A percentile compares a stretch with the other conserved stretches of the same genome.
These are phyloP conservation scores for Rhizoclosmatium hyalinum DNA, from an alignment of 371 early-diverging fungal genomes.

Conservation along the genomic window DNA sequence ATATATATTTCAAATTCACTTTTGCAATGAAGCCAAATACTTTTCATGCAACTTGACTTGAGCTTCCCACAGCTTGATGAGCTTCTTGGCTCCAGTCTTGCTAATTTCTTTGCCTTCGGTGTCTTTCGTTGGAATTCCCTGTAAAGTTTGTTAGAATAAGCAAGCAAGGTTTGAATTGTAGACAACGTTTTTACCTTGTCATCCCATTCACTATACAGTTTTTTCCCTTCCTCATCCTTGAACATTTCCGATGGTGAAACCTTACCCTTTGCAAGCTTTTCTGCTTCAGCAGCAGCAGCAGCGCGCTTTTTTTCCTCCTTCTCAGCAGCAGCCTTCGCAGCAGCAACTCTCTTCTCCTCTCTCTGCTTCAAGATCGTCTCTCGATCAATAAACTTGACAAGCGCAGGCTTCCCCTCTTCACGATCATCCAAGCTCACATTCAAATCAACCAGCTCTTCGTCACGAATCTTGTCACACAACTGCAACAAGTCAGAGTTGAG, in stretches of 20 bases:
- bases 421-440: constrained; percentile 93
- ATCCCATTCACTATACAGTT: constrained; percentile 81
- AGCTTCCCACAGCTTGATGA: constrained; percentile 81
- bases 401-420: constrained; percentile 83
- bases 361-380: constrained; percentile 72
- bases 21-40: constrained; percentile 51
- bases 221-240: constrained; percentile 57
- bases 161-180: not conserved
- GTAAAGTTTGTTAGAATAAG: not conserved
- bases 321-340: constrained; percentile 54
- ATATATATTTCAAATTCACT: constrained; percentile 8
- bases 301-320: constrained; percentile 58
- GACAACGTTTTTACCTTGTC: constrained; percentile 49
- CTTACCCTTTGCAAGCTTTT: constrained; percentile 79
- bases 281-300: constrained; percentile 75
- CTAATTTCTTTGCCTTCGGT: constrained; percentile 80
- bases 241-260: constrained; percentile 82
- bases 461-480: constrained; percentile 86
- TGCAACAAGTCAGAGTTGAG: constrained; percentile 67
- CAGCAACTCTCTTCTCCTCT: constrained; percentile 56
- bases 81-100: constrained; percentile 85
- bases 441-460: constrained; percentile 81
- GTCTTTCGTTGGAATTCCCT: constrained; percentile 89
- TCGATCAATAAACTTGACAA: constrained; percentile 87
- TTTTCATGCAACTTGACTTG: constrained; percentile 89